Evolutionary conservation across 768 basidiomycete genomes (phyloP), one percentile per base, ranked within the genome.

Genomic region (Tulasnella sp.): DNA sequence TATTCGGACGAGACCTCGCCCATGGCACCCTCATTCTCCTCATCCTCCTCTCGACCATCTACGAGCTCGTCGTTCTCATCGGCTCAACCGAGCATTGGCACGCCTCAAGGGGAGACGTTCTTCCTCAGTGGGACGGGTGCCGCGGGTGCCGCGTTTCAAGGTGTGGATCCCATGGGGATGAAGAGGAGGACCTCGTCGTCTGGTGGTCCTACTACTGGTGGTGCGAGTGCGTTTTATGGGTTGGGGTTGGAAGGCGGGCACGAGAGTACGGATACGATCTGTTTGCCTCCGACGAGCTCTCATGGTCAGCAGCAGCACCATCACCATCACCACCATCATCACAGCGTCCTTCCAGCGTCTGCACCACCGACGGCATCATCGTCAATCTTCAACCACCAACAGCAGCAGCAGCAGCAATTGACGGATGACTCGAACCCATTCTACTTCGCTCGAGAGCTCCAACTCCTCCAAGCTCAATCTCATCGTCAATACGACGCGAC

Each of bases 391-490:
- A 5, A 27, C 19, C 30, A 19, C 8, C 24, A 51, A 17, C 51
- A 51, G n/a, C 51, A 51, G 15, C 19, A 27, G 15, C 29, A 51
- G 30, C 27, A 27, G 30, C 29, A 27, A 32, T 30, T 26, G 30
- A 23, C 30, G 24, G 56, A 45, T 43, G 56, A 58, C 45, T 58
- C 56, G 5, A 58, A 58, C 17, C 56, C 56, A n/a, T 58, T 58
- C 44, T 58, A 47, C 47, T 58, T 58, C 44, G 44, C 8, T 4
- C 5, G 56, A 23, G 44, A 58, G 27, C 43, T 58, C 10, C 56
- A 58, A 19, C 29, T 27, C 24, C 23, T 58, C 24, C 56, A 58
- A 49, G 47, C 42, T n/a, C 56, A 47, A 47, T 26, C 23, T n/a
- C 56, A 49, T 26, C 23, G 19, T 17, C 43, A 45, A 29, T 26